phyloP scores from a whole-genome alignment of 306 rosid genomes.

The Pyrus betulifolia region DNA sequence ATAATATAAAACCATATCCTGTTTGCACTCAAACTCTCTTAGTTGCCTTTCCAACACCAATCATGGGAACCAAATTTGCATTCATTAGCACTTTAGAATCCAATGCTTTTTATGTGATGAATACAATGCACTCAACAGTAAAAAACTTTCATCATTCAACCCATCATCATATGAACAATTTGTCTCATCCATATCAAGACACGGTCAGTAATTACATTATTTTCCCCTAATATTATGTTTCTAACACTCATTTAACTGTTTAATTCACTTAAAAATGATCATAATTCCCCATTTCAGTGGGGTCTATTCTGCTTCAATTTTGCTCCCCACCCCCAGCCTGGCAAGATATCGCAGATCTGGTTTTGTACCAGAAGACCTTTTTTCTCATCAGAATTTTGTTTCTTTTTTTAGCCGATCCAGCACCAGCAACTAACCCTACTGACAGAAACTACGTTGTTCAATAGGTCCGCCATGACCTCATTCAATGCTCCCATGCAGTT shows the following conservation, averaged over 20 bases:
- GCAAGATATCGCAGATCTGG: constrained; percentile 29
- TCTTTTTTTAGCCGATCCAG: constrained; percentile 20
- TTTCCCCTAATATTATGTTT: not conserved
- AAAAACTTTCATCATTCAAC: not conserved
- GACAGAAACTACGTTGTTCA: constrained; percentile 30
- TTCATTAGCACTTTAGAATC: not conserved
- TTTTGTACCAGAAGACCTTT: constrained; percentile 16
- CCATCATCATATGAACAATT: not conserved
- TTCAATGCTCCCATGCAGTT: constrained; percentile 24
- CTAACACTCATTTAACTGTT: not conserved
- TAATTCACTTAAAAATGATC: not conserved
- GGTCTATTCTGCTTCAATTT: constrained; percentile 35
- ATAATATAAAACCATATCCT: not conserved
- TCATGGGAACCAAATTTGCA: not conserved
- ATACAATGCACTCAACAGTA: not conserved
- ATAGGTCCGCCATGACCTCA: constrained; percentile 31
- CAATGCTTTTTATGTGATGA: not conserved
- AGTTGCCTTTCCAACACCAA: not conserved
- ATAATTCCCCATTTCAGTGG: constrained; percentile 19
- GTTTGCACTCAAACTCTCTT: not conserved
- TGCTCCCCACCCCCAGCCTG: constrained; percentile 53
- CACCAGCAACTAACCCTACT: constrained; percentile 12
- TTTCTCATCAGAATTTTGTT: not conserved
- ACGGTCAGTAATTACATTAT: not conserved
- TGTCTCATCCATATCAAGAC: constrained; percentile 9